Evolutionary conservation across 2,329 filamentous ascomycete genomes (phyloP).

Genomic region (Ceratocystis albifundus): DNA sequence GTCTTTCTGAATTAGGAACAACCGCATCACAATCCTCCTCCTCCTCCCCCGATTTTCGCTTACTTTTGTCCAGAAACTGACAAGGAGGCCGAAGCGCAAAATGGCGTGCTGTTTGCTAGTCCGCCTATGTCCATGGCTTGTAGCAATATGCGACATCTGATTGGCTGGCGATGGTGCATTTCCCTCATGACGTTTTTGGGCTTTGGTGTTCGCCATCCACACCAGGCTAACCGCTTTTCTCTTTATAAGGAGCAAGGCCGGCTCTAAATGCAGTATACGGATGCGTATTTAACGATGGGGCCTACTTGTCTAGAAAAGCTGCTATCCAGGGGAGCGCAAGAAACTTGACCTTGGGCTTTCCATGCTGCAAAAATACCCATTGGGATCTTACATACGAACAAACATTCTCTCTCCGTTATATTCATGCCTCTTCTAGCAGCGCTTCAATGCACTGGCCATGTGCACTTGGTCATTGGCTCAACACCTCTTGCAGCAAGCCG

Average conservation of each 20-base stretch:
- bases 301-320: neutral
- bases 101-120: conserved; percentile 13
- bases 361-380: neutral
- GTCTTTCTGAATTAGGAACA: no score
- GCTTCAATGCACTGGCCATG: conserved; percentile 54
- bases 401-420: neutral
- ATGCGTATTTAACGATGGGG: neutral
- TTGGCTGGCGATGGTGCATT: conserved; percentile 9
- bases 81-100: neutral
- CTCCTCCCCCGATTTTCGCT: no score
- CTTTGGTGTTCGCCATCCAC: conserved; percentile 12
- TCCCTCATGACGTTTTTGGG: conserved; percentile 17
- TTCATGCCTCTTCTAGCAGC: conserved; percentile 50
- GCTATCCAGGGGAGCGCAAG: neutral
- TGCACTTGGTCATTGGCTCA: conserved; percentile 77
- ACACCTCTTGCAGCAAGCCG: conserved; percentile 79
- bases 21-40: no score
- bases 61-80: no score
- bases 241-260: neutral
- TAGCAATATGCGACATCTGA: conserved; percentile 11
- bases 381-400: neutral
- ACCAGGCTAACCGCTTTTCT: conserved; percentile 12
- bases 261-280: neutral
- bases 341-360: neutral
- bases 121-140: neutral